phyloP scores from a whole-genome alignment of 345 rosid genomes.

The Populus tremula region DNA sequence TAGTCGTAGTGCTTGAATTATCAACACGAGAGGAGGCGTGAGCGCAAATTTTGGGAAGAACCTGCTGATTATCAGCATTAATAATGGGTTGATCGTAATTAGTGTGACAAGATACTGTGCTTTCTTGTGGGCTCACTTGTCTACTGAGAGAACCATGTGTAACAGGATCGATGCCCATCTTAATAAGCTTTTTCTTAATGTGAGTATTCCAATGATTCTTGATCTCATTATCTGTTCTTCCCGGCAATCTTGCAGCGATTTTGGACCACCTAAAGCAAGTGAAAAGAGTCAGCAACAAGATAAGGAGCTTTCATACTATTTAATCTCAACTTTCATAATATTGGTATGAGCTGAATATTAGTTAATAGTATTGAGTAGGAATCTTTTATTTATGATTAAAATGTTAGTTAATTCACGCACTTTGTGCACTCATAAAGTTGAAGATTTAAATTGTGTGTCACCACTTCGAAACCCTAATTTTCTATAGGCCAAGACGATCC shows the following conservation, averaged over 20 bases:
- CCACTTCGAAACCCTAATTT: not conserved
- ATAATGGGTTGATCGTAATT: not conserved
- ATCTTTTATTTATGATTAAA: not conserved
- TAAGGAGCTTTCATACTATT: not conserved
- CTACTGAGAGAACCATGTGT: conserved; percentile 49
- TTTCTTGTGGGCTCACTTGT: conserved; percentile 5
- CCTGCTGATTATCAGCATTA: not conserved
- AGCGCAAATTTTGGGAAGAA: not conserved
- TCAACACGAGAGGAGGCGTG: conserved; percentile 11
- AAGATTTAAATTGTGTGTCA: not conserved
- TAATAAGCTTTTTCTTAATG: conserved; percentile 71
- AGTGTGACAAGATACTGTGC: not conserved
- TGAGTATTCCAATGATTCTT: conserved; percentile 86
- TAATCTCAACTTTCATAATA: not conserved
- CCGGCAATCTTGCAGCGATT: conserved; percentile 69
- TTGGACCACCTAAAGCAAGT: conserved; percentile 62
- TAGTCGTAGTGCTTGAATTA: conserved; percentile 11
- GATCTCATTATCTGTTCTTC: conserved; percentile 87
- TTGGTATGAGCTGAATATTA: not conserved
- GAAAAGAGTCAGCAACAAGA: not conserved
- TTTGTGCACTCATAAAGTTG: not conserved
- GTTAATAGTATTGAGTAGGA: not conserved
- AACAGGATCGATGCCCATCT: conserved; percentile 74
- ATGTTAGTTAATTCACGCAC: not conserved
- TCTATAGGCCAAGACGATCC: not conserved